phyloP scores from a whole-genome alignment of 2,329 filamentous ascomycete species.

The Fusarium burgessii region DNA sequence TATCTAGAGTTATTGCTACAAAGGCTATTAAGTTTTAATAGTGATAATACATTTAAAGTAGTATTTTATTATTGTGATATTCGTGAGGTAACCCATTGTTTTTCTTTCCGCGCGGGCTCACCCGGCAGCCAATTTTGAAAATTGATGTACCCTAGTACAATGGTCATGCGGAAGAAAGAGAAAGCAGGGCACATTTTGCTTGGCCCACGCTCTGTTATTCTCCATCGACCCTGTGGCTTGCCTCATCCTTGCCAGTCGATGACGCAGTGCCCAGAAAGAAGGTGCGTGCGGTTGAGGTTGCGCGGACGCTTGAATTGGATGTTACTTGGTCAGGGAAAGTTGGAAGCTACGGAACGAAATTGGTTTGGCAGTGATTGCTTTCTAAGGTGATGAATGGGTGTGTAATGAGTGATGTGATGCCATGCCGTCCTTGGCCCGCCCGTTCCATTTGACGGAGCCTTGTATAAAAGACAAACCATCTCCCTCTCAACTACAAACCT shows the following conservation, averaged over 20 bases:
- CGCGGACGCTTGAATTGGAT: constrained; percentile 6
- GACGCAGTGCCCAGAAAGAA: constrained; percentile 48
- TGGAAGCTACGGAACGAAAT: constrained; percentile 33
- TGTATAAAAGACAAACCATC: constrained; percentile 44
- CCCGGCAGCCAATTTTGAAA: constrained; percentile 14
- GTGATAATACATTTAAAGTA: neutral
- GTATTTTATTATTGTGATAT: neutral
- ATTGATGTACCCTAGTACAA: constrained; percentile 2
- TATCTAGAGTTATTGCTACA: too few relatives aligned
- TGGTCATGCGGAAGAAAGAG: constrained; percentile 29
- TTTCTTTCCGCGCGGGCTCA: neutral
- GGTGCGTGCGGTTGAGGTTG: constrained; percentile 37
- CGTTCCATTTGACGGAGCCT: constrained; percentile 9
- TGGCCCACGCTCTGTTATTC: constrained; percentile 28
- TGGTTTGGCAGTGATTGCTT: constrained; percentile 20
- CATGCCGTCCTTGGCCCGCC: constrained; percentile 14
- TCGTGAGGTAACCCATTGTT: neutral
- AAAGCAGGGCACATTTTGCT: constrained; percentile 41
- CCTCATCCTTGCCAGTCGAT: constrained; percentile 46
- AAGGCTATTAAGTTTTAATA: neutral
- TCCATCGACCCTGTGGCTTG: constrained; percentile 38
- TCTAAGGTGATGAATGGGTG: constrained; percentile 6
- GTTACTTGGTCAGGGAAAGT: constrained; percentile 38
- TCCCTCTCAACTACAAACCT: constrained; percentile 26
- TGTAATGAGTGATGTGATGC: constrained; percentile 32